Evolutionary conservation across 2,329 filamentous ascomycete genomes (phyloP).

Genomic region (Ophiosphaerella herpotricha): DNA sequence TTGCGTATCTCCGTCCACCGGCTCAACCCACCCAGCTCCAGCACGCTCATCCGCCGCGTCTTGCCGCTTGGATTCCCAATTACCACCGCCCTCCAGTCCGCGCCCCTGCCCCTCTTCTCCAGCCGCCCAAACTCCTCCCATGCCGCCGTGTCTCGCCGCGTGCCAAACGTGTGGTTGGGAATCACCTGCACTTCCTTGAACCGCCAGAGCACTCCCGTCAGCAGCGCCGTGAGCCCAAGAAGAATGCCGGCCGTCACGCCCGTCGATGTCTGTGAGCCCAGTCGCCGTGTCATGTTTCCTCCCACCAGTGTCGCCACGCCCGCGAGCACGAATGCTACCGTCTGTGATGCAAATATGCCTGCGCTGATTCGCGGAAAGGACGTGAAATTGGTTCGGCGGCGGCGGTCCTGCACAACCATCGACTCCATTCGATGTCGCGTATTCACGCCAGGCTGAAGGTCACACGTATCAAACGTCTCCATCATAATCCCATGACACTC

Average conservation of each 20-base stretch:
- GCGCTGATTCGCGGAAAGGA: conserved; percentile 75
- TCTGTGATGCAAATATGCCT: conserved; percentile 72
- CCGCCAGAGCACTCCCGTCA: conserved; percentile 66
- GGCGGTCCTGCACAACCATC: conserved; percentile 49
- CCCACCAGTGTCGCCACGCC: conserved; percentile 71
- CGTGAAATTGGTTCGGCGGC: conserved; percentile 71
- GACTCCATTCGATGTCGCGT: conserved; percentile 52
- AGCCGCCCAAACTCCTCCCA: conserved; percentile 47
- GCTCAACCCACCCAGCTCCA: conserved; percentile 70
- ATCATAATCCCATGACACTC: conserved; percentile 79
- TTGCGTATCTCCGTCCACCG: conserved; percentile 73
- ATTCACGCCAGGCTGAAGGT: conserved; percentile 73
- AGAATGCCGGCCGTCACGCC: conserved; percentile 71
- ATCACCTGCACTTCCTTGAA: conserved; percentile 72
- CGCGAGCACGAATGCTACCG: conserved; percentile 70
- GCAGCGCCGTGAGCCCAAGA: conserved; percentile 65
- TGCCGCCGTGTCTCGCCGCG: conserved; percentile 35
- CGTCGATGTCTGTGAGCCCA: conserved; percentile 71
- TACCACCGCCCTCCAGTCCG: conserved; percentile 70
- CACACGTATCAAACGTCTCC: conserved; percentile 81
- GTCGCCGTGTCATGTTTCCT: conserved; percentile 66
- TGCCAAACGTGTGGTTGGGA: conserved; percentile 60
- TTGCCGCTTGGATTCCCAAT: conserved; percentile 73
- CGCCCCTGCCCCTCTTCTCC: conserved; percentile 46
- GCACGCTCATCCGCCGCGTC: conserved; percentile 69